Percentiles rank a stretch among this genome's conserved stretches.
Evolutionary conservation across 169 alveolate species (phyloP).

Genomic region (Cystoisospora suis): DNA sequence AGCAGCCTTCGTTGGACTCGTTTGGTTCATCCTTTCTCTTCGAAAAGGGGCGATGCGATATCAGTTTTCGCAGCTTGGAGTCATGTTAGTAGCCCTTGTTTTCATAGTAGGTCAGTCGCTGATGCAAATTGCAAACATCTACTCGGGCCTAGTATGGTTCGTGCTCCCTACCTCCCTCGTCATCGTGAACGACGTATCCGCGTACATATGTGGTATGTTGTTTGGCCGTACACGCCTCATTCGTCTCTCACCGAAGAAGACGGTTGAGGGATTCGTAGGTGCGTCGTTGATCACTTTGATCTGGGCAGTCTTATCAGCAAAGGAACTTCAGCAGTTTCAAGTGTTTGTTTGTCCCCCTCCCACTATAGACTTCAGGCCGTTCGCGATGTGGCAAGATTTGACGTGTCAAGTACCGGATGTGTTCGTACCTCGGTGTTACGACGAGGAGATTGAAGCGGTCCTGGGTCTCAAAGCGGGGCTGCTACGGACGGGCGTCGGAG

Average conservation of each 20-base stretch:
- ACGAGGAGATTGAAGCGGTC: constrained; percentile 3
- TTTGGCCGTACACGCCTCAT: constrained; percentile 94
- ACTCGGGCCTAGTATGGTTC: constrained; percentile 96
- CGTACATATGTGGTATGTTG: constrained; percentile 94
- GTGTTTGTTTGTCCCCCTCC: constrained; percentile 91
- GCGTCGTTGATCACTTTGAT: constrained; percentile 64
- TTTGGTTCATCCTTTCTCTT: constrained; percentile 90
- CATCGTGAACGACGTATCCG: constrained; percentile 93
- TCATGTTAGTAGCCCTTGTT: constrained; percentile 79
- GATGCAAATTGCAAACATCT: constrained; percentile 89
- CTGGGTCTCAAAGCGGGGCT: background rate
- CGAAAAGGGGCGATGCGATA: constrained; percentile 87
- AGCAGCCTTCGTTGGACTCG: constrained; percentile 87
- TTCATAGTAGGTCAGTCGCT: constrained; percentile 82
- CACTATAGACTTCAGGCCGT: constrained; percentile 77
- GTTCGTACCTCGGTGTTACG: constrained; percentile 56
- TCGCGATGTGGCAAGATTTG: constrained; percentile 70
- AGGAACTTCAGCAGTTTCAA: constrained; percentile 74
- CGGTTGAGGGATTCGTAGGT: constrained; percentile 97
- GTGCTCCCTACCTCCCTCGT: constrained; percentile 93
- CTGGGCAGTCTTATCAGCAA: constrained; percentile 69
- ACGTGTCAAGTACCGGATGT: constrained; percentile 71
- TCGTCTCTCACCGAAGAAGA: constrained; percentile 96
- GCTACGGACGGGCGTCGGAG: background rate
- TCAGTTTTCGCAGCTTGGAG: constrained; percentile 93